Evolutionary conservation across 2,329 filamentous ascomycete genomes (phyloP), one percentile per base, ranked within the genome.

Genomic region (Thelonectria olida): DNA sequence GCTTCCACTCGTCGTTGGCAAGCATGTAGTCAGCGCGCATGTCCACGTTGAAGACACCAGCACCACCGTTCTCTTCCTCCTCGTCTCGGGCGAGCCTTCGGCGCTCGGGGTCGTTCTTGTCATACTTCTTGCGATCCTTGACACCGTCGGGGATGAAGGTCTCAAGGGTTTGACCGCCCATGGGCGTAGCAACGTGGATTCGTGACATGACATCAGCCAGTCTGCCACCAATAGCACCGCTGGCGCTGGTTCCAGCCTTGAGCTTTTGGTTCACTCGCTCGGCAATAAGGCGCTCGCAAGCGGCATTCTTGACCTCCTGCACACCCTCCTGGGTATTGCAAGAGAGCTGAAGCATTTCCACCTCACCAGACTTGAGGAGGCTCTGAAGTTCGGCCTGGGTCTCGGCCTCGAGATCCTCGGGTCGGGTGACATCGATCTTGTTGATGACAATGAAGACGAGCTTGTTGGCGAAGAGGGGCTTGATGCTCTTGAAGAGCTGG

Each of bases 391-490:
- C 86, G 56, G 88, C 87, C 75, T 95, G 91, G 22, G 90, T 88
- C 70, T 92, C 92, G 7, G 88, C 81, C 66, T 96, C 91, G 36
- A 99, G 82, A 74, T 98, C 93, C 73, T 97, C 93, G 2, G 94
- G 93, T 61, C 89, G 88, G 75, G 90, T 88, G 61, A 98, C 88
- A 78, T 99, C 96, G 69, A 97, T 97, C 85, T 99, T 99, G 89
- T 99, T 99, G 80, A 98, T 86, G 58, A 98, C 92, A 59, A 99
- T 86, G 77, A 97, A 98, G 44, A 98, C 95, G 49, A 98, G 86
- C 83, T 98, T 98, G 83, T 98, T 97, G 54, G 93, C 90, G 76
- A 99, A 99, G 20, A 99, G 85, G 28, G 96, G 96, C 82, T 96
- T 97, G 80, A 98, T 97, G 78, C 91, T 96, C 83, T 93, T 90